phyloP scores from a whole-genome alignment of 371 early-diverging fungal genomes.

The Chytridium lagenaria region DNA sequence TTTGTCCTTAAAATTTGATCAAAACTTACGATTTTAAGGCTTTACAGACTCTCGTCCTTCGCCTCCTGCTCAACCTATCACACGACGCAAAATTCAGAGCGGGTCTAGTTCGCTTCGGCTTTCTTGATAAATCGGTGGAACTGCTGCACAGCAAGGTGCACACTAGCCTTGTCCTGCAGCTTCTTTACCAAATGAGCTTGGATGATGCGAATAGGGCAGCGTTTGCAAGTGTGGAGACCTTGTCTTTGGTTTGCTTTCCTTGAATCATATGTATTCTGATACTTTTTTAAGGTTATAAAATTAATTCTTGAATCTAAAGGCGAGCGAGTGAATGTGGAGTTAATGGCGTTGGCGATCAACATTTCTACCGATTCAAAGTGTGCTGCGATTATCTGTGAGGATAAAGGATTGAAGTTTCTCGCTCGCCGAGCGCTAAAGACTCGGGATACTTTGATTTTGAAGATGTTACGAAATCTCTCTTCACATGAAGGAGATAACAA shows the following conservation, averaged over 20 bases:
- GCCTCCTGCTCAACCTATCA: conserved; percentile 53
- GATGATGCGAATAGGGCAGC: conserved; percentile 43
- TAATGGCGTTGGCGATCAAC: conserved; percentile 59
- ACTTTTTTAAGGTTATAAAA: conserved; percentile 38
- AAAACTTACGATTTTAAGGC: conserved; percentile 22
- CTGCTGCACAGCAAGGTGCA: conserved; percentile 39
- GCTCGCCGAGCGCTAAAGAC: conserved; percentile 57
- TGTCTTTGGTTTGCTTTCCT: conserved; percentile 37
- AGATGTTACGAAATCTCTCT: conserved; percentile 55
- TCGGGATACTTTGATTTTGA: conserved; percentile 54
- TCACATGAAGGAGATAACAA: conserved; percentile 41
- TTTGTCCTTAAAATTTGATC: conserved; percentile 13
- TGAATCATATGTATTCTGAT: background rate
- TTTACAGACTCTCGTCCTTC: conserved; percentile 42
- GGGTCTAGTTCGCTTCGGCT: conserved; percentile 37
- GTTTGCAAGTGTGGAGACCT: conserved; percentile 35
- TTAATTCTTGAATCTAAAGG: conserved; percentile 52
- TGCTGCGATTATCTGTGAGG: conserved; percentile 45
- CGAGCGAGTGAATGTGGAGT: conserved; percentile 48
- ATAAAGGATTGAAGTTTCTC: conserved; percentile 56
- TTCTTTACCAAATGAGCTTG: conserved; percentile 56
- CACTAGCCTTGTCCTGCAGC: conserved; percentile 39
- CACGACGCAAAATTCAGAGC: conserved; percentile 54
- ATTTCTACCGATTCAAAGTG: conserved; percentile 43
- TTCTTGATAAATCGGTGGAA: conserved; percentile 42